Conservation (phyloP, 73 alveolate genomes). For the Paramecium primaurelia region DNA sequence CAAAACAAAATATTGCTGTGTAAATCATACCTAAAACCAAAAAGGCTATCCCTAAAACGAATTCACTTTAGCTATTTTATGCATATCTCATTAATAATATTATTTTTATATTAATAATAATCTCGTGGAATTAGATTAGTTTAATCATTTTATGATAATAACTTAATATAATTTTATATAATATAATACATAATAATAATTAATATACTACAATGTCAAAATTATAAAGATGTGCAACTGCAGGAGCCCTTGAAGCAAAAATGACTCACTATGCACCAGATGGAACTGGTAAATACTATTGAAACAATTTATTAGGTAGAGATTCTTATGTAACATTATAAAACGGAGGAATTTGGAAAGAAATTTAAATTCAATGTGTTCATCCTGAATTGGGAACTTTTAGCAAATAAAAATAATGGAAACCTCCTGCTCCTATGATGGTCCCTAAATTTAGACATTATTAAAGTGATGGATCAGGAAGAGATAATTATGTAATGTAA, state of each 20-base stretch:
- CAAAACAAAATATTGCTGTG: neutral
- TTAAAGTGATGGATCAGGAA: conserved; percentile 2
- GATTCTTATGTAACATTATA: neutral
- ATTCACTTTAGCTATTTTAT: neutral
- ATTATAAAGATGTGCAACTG: conserved; percentile 14
- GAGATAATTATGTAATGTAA: conserved; percentile 26
- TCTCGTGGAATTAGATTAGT: neutral
- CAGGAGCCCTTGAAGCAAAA: neutral
- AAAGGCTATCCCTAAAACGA: neutral
- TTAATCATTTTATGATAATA: neutral
- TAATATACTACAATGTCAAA: neutral
- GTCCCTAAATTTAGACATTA: neutral
- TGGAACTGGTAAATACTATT: neutral
- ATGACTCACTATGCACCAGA: neutral
- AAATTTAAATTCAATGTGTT: neutral
- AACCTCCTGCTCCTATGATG: conserved; percentile 2
- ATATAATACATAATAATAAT: neutral
- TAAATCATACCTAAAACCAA: neutral
- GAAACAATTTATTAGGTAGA: neutral
- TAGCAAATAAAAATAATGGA: neutral
- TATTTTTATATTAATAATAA: neutral
- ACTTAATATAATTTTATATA: neutral
- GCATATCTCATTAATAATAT: conserved; percentile 1
- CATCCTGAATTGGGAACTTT: conserved; percentile 12
- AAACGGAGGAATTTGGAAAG: conserved; percentile 16